phyloP scores from a whole-genome alignment of 441 rosid genomes.

The Melastoma candidum region DNA sequence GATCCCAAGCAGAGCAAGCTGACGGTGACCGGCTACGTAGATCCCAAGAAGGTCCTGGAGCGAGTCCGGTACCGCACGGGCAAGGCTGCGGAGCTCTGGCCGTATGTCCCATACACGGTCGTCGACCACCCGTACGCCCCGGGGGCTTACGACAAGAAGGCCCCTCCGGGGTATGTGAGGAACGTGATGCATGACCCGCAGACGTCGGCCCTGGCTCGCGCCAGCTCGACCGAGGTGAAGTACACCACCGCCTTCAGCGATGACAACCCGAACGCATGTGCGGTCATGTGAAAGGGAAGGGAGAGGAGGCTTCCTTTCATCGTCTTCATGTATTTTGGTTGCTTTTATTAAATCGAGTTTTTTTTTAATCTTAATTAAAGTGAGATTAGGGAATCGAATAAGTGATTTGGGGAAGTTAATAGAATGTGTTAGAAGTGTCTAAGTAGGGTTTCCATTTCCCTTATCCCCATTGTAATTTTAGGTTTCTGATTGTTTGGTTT shows the following conservation, averaged over 20 bases:
- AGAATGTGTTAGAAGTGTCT: too few species aligned
- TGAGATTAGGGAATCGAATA: too few species aligned
- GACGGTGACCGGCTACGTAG: slow-evolving; percentile 41
- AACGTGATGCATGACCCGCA: slow-evolving; percentile 28
- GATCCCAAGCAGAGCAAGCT: slow-evolving; percentile 43
- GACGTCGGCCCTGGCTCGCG: slow-evolving; percentile 32
- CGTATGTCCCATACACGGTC: slow-evolving; percentile 34
- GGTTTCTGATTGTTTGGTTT: too few species aligned
- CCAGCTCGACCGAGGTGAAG: slow-evolving; percentile 36
- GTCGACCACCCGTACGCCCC: slow-evolving; percentile 44
- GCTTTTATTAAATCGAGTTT: too few species aligned
- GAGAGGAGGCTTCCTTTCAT: too few species aligned
- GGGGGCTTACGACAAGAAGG: slow-evolving; percentile 44
- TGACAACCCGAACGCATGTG: slow-evolving; percentile 43
- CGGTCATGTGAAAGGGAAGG: slow-evolving; percentile 23
- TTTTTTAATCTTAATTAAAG: too few species aligned
- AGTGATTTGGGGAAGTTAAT: too few species aligned
- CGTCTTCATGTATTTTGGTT: too few species aligned
- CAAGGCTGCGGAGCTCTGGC: slow-evolving; percentile 51
- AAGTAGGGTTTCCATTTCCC: too few species aligned
- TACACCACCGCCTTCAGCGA: slow-evolving; percentile 42
- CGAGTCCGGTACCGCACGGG: slow-evolving; percentile 43
- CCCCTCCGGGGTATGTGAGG: slow-evolving; percentile 43
- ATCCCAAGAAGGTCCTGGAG: slow-evolving; percentile 29
- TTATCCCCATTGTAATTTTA: too few species aligned